Base-by-base conservation (phyloP, 495 filamentous ascomycete species). In the Daldinia bambusicola region DNA sequence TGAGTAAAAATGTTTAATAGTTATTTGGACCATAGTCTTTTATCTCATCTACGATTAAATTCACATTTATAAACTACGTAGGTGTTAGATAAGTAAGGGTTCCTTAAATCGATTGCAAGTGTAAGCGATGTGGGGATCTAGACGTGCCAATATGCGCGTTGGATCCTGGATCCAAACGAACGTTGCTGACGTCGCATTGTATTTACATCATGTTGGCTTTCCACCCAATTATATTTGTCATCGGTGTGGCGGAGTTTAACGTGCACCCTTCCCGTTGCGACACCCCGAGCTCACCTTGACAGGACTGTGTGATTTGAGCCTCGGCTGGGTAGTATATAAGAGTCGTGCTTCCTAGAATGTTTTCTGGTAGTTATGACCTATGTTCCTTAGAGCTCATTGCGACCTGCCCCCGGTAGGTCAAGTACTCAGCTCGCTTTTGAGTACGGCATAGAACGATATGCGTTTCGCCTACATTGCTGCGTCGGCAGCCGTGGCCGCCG, bases 401-500 rank as follows among this genome's bases (percentile, higher is more conserved):
- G 26, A 26, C 26, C 1, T 26, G 26, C 26, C 26, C 26, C 26
- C 26, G 26, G 26, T 36, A 7, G 34, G 34, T 7, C 38, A 18
- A 37, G 22, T 13, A 6, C 12, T 37, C 20, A 59, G 40, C 26
- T 61, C 37, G 20, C 18, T 32, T 32, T 56, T 20, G 51, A 48
- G n/a, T 31, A 59, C 30, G 41, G 22, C 20, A 56, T n/a, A 10
- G n/a, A 51, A 32, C 40, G 50, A 37, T 12, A 72, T 72, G 70
- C 31, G 36, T 41, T 43, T 20, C 16, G 32, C 48, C 18, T 2
- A 56, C 52, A 14, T 72, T 16, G 14, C 40, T 9, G 32, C 56
- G 53, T 63, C 55, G 9, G 62, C 61, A 18, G 50, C 59, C 38
- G 31, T 59, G 9, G 68, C 43, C 55, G 69, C 62, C 12, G 65